Conservation (phyloP, 1,284 basidiomycete genomes). For the Phellopilus nigrolimitatus region DNA sequence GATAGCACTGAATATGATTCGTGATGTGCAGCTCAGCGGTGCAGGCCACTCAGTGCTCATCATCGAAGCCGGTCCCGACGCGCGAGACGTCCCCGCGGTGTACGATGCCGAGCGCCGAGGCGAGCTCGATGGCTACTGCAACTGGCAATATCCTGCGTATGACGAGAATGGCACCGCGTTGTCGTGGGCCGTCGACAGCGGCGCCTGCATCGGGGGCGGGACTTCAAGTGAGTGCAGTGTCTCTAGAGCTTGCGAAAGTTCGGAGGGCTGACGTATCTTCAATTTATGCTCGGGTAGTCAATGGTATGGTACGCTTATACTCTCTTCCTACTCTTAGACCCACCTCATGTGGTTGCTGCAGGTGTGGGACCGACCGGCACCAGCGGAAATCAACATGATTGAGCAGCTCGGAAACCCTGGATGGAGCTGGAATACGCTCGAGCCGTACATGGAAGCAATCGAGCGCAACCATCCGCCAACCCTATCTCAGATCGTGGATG, state of each 20-base stretch:
- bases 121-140: conserved; percentile 16
- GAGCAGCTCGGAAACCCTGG: conserved; percentile 21
- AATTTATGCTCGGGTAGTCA: neutral
- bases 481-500: conserved; percentile 22
- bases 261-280: neutral
- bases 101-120: conserved; percentile 9
- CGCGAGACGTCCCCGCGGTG: conserved; percentile 7
- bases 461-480: conserved; percentile 22
- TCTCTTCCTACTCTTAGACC: no score
- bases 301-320: conserved; percentile 8
- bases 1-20: neutral
- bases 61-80: conserved; percentile 23
- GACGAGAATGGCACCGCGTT: conserved; percentile 6
- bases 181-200: conserved; percentile 14
- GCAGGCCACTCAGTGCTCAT: conserved; percentile 22
- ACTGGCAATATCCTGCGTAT: conserved; percentile 15
- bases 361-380: conserved; percentile 19
- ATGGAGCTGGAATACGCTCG: conserved; percentile 23
- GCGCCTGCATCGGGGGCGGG: conserved; percentile 14
- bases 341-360: neutral
- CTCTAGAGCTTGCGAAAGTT: neutral
- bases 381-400: conserved; percentile 20
- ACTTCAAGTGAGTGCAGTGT: conserved; percentile 13
- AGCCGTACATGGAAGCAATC: conserved; percentile 15
- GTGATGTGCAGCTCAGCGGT: conserved; percentile 13